Percentiles rank a stretch among this genome's conserved stretches.
Evolutionary conservation across 2,329 filamentous ascomycete species (phyloP).

Genomic region (Clarireedia hainanense): DNA sequence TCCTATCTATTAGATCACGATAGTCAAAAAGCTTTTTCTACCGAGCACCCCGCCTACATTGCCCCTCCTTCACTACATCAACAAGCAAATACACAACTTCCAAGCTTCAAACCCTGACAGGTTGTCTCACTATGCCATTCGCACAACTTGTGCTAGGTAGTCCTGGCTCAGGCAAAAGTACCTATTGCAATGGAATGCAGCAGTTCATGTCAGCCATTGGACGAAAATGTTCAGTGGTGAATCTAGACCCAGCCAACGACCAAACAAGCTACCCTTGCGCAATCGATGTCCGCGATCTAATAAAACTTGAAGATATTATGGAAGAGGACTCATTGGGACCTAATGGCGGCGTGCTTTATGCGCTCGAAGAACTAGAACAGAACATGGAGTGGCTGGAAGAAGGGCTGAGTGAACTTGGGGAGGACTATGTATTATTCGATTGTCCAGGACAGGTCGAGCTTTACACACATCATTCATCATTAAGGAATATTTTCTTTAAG

Average conservation of each 20-base stretch:
- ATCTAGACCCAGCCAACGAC: constrained; percentile 96
- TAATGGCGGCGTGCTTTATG: constrained; percentile 88
- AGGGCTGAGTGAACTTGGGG: constrained; percentile 68
- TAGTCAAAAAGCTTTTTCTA: too few relatives aligned
- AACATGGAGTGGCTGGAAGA: constrained; percentile 90
- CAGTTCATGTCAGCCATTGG: constrained; percentile 96
- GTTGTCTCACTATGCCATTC: constrained; percentile 27
- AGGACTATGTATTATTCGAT: constrained; percentile 93
- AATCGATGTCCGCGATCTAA: constrained; percentile 79
- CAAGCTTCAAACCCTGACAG: background rate
- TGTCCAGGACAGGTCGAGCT: constrained; percentile 96
- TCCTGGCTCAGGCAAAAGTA: constrained; percentile 92
- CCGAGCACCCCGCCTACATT: constrained; percentile 3
- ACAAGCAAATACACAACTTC: background rate
- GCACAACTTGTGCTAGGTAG: constrained; percentile 74
- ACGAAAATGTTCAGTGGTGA: constrained; percentile 88
- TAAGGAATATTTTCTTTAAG: constrained; percentile 85
- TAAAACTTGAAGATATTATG: constrained; percentile 95
- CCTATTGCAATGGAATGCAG: constrained; percentile 98
- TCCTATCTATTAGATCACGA: too few relatives aligned
- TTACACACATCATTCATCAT: constrained; percentile 87
- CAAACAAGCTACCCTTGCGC: constrained; percentile 81
- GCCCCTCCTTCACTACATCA: background rate
- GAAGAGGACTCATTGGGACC: constrained; percentile 80
- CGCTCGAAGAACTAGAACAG: constrained; percentile 87